Conservation (phyloP, 179 eudicot genomes). For the Spinacia oleracea region DNA sequence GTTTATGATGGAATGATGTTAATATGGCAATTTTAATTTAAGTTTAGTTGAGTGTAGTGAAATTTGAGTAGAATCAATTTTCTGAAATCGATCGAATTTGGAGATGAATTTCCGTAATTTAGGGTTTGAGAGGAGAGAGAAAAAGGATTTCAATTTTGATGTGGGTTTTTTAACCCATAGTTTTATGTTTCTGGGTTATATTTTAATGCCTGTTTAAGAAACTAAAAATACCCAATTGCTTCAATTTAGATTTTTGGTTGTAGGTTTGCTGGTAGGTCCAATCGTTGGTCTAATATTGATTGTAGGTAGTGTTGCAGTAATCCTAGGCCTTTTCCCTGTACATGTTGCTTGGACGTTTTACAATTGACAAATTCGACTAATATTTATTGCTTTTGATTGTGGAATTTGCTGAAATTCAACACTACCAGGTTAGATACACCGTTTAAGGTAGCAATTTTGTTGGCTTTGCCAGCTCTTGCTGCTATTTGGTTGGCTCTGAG, state of each 20-base stretch:
- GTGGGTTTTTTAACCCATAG: not conserved
- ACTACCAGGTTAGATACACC: slow-evolving; percentile 66
- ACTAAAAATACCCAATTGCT: not conserved
- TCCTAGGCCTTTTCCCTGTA: slow-evolving; percentile 74
- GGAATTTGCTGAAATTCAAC: slow-evolving; percentile 40
- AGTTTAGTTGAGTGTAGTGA: too few species aligned
- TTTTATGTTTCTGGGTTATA: not conserved
- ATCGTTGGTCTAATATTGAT: slow-evolving; percentile 72
- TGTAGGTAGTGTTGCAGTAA: slow-evolving; percentile 73
- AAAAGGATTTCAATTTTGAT: not conserved
- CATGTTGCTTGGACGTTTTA: slow-evolving; percentile 81
- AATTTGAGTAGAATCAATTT: too few species aligned
- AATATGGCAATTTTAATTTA: too few species aligned
- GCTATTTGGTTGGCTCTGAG: slow-evolving; percentile 82
- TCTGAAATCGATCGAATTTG: too few species aligned
- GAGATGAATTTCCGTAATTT: too few species aligned
- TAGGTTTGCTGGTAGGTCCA: slow-evolving; percentile 88
- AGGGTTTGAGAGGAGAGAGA: too few species aligned
- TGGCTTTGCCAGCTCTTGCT: slow-evolving; percentile 75
- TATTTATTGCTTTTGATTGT: slow-evolving; percentile 14
- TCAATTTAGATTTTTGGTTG: slow-evolving; percentile 20
- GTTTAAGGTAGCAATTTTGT: slow-evolving; percentile 73
- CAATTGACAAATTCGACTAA: slow-evolving; percentile 45
- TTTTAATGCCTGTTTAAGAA: not conserved
- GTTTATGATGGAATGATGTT: too few species aligned